Conservation (phyloP, 1,284 basidiomycete species). For the Cronartium ribicola region DNA sequence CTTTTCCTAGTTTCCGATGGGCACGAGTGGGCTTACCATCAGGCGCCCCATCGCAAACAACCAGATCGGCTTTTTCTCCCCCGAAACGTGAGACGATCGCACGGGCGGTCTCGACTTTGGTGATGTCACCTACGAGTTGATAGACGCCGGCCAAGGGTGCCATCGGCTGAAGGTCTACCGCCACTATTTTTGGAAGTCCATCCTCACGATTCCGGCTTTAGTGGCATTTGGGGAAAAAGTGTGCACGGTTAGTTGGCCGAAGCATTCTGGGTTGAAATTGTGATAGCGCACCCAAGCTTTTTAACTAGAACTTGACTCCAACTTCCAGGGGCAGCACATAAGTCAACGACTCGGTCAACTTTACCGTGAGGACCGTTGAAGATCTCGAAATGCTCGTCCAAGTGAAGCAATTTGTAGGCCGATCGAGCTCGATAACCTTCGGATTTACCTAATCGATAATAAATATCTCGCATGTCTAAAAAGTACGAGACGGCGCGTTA, state of each 20-base stretch:
- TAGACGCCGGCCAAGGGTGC: constrained; percentile 58
- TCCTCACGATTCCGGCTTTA: constrained; percentile 9
- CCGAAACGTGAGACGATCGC: constrained; percentile 56
- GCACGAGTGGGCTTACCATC: constrained; percentile 52
- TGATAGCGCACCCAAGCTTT: constrained; percentile 50
- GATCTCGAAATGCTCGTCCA: constrained; percentile 56
- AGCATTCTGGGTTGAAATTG: constrained; percentile 51
- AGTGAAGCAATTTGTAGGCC: constrained; percentile 57
- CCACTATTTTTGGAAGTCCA: constrained; percentile 54
- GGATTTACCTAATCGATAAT: constrained; percentile 55
- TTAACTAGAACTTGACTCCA: constrained; percentile 53
- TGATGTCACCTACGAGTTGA: constrained; percentile 59
- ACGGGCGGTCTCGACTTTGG: constrained; percentile 56
- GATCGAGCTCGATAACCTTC: constrained; percentile 59
- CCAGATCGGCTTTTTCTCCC: constrained; percentile 56
- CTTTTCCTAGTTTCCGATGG: constrained; percentile 8
- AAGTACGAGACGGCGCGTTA: not conserved
- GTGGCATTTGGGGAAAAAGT: not conserved
- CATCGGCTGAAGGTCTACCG: constrained; percentile 61
- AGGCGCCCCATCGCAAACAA: constrained; percentile 61
- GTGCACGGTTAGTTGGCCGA: not conserved
- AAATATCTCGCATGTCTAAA: constrained; percentile 57
- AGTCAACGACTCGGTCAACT: constrained; percentile 56
- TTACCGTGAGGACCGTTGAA: constrained; percentile 53
- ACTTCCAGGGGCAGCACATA: constrained; percentile 59